Percentiles rank a stretch among this genome's conserved stretches.
Conservation (phyloP, 495 filamentous ascomycete species). For the Penicillium tannophilum region DNA sequence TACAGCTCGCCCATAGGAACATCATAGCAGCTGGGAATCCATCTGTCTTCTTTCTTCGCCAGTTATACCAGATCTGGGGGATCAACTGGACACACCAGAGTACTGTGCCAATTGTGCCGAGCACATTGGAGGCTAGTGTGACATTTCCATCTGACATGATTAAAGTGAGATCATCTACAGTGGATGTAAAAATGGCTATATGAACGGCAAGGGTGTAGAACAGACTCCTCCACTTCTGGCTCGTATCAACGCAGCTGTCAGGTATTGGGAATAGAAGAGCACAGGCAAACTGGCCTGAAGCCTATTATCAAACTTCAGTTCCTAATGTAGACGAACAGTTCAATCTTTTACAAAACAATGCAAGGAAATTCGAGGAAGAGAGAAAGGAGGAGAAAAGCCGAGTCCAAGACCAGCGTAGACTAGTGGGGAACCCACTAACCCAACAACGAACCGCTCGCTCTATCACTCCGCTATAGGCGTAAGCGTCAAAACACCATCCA, state of each 20-base stretch:
- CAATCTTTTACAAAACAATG: too few relatives aligned
- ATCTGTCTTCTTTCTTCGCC: constrained; percentile 67
- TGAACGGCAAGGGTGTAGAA: neutral
- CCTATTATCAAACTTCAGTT: too few relatives aligned
- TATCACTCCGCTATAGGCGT: neutral
- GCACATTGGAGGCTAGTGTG: constrained; percentile 52
- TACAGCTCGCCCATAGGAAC: constrained; percentile 72
- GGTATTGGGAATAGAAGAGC: too few relatives aligned
- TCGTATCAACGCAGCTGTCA: too few relatives aligned
- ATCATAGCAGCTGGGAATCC: constrained; percentile 74
- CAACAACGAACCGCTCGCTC: too few relatives aligned
- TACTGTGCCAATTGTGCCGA: constrained; percentile 58
- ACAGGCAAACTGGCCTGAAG: too few relatives aligned
- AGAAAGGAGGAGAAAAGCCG: too few relatives aligned
- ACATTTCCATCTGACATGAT: constrained; percentile 35
- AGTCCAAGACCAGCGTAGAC: too few relatives aligned
- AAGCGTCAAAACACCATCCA: neutral
- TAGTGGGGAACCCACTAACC: too few relatives aligned
- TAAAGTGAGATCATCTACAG: neutral
- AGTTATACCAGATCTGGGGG: constrained; percentile 73
- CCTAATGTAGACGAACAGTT: too few relatives aligned
- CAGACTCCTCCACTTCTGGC: neutral
- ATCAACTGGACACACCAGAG: constrained; percentile 57
- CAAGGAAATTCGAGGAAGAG: too few relatives aligned
- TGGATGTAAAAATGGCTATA: neutral